Evolutionary conservation across 768 basidiomycete genomes (phyloP), one percentile per base, ranked within the genome.

Genomic region (Kwoniella europaea): DNA sequence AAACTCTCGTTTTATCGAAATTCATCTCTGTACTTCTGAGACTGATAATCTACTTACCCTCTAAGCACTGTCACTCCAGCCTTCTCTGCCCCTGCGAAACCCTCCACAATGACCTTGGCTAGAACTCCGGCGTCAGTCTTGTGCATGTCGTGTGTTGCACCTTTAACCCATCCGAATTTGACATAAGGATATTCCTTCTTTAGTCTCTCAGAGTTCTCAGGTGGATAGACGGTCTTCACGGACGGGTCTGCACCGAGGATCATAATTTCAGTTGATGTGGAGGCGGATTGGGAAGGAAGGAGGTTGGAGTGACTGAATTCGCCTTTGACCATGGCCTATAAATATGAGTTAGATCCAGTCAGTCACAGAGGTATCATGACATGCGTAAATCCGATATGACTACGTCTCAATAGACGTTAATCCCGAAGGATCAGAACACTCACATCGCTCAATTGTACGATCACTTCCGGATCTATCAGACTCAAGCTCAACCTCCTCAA

Each of bases 121-220:
- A 71, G 29, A 1, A 74, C 73, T n/a, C 63, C 69, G 16, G 73
- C 50, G 18, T 62, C 50, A 16, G 43, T 65, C 52, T 74, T 74
- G 69, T 74, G 73, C 68, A 69, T 71, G 59, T 74, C 73, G 57
- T 74, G 73, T 43, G 73, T 68, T 1, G 65, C 73, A 3, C 65
- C 65, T 43, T n/a, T 42, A 9, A 29, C 60, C 55, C 46, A 35
- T 1, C 58, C 69, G 44, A 71, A 67, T 22, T 68, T 74, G 66
- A 74, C 69, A 41, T 74, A 64, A 10, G 73, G 69, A 42, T 71
- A 62, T 10, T 56, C 29, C 42, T 58, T 50, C 43, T 69, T 61
- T 20, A 74, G 57, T 29, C 66, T 50, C 27, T 52, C 24, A 42
- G 65, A 65, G 50, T 71, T 67, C 12, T 27, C 27, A 15, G 62